phyloP scores from a whole-genome alignment of 2,329 filamentous ascomycete genomes.

The Stachybotrys chlorohalonatus region DNA sequence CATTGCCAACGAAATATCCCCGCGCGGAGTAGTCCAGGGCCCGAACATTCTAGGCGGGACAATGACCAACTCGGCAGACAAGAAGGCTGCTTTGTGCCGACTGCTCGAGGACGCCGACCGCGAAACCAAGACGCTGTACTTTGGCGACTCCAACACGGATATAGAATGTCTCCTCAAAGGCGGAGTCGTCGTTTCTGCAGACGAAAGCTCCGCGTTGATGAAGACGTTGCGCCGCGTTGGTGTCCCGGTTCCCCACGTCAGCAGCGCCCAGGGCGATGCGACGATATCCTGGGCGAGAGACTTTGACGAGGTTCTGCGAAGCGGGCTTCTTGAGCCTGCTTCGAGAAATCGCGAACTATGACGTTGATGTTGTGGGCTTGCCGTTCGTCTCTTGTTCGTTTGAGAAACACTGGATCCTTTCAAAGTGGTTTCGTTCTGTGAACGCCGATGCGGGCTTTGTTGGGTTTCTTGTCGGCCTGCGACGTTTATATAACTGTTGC shows the following conservation, averaged over 20 bases:
- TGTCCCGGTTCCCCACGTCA: conserved; percentile 27
- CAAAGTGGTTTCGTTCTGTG: too few relatives aligned
- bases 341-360: neutral
- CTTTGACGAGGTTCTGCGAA: conserved; percentile 31
- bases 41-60: conserved; percentile 18
- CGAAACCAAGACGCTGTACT: conserved; percentile 32
- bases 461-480: too few relatives aligned
- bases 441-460: too few relatives aligned
- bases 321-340: conserved; percentile 10
- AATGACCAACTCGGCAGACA: conserved; percentile 33
- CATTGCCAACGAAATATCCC: conserved; percentile 33
- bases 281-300: conserved; percentile 32
- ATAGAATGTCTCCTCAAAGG: conserved; percentile 39
- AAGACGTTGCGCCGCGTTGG: conserved; percentile 27
- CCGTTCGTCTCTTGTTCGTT: too few relatives aligned
- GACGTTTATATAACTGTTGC: too few relatives aligned
- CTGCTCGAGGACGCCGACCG: conserved; percentile 10
- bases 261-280: conserved; percentile 3
- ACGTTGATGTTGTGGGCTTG: neutral
- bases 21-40: conserved; percentile 30
- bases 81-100: conserved; percentile 30
- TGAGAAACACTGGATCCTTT: too few relatives aligned
- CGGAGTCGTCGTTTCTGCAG: conserved; percentile 38
- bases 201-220: conserved; percentile 23
- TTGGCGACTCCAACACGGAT: conserved; percentile 50